Conservation (phyloP, 163 green algal species). For the Scenedesmus sp. region DNA sequence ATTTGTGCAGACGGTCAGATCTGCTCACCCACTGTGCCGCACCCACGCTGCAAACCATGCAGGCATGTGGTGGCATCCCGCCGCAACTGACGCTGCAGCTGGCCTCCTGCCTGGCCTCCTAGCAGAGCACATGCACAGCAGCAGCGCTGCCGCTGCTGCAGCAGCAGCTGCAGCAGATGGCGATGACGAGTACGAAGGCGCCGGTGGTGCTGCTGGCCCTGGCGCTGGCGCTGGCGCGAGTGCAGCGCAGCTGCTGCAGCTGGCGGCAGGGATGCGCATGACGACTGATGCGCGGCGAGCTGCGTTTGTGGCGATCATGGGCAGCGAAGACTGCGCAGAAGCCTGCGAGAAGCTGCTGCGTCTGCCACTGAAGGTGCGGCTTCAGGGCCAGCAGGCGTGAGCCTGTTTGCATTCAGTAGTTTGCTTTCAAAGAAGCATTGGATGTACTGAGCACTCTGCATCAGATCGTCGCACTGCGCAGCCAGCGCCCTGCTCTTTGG, state of each 20-base stretch:
- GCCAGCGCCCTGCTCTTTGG: too few relatives aligned
- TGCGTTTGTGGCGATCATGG: conserved; percentile 95
- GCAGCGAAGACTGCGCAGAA: conserved; percentile 76
- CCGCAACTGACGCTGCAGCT: conserved; percentile 63
- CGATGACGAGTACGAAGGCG: conserved; percentile 19
- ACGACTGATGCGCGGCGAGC: conserved; percentile 90
- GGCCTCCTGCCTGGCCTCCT: conserved; percentile 43
- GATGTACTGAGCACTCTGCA: too few relatives aligned
- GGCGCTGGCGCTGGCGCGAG: conserved; percentile 41
- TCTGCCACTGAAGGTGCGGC: conserved; percentile 72
- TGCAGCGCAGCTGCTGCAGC: conserved; percentile 71
- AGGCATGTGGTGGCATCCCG: conserved; percentile 89
- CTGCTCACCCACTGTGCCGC: too few relatives aligned
- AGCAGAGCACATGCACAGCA: conserved; percentile 23
- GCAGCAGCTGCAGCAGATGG: conserved; percentile 27
- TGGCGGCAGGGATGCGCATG: conserved; percentile 91
- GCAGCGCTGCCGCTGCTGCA: conserved; percentile 16
- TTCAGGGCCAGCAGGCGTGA: too few relatives aligned
- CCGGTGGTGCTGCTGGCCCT: conserved; percentile 7
- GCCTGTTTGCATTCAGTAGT: too few relatives aligned
- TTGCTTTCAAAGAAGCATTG: too few relatives aligned
- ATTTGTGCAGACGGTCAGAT: too few relatives aligned
- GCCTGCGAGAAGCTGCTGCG: conserved; percentile 83
- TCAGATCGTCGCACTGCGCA: too few relatives aligned
- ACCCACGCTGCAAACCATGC: background rate